Evolutionary conservation across 495 filamentous ascomycete genomes (phyloP), one percentile per base, ranked within the genome.

Genomic region (Sabuloglossum arenarium): DNA sequence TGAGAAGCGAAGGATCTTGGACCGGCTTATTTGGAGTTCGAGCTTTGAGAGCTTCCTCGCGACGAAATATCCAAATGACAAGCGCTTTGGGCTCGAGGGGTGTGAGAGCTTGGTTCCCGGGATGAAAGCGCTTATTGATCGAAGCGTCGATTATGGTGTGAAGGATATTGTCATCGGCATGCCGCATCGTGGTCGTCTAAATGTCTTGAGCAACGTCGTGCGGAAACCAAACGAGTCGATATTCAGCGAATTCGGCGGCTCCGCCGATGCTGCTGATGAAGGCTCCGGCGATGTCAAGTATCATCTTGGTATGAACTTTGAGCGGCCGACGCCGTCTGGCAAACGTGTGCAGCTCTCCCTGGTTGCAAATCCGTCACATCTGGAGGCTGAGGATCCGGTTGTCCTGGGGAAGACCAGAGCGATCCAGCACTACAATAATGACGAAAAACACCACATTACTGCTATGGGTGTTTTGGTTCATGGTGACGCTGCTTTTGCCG

Each of bases 91-190:
- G 70, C 78, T 98, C 19, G 91, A 98, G 71, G 91, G 91, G 62
- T 94, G 88, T 64, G 93, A 97, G 68, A 85, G 85, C 32, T 77
- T 98, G 57, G 91, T 98, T 21, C 91, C 91, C 29, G 91, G 91
- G 70, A 98, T 98, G 91, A 98, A 98, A 77, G 91, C 90, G 49
- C 74, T 98, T 55, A 98, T 98, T 54, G 91, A 98, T 68, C 83
- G 91, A 61, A 95, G 88, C 64, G 91, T 98, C 59, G 91, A 98
- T 66, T 94, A 94, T 62, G 91, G 91, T 57, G 81, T 98, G 61
- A 97, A 97, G 73, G 91, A 98, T 63, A 97, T 98, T 61, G 82
- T 97, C 61, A 97, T 98, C 66, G 91, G 91, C 65, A 98, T 97
- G 91, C 91, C 91, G 58, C 91, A 98, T 72, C 88, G 91, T 78